Base-by-base conservation (phyloP, 2,329 filamentous ascomycete species). In the Coniochaeta sp. region DNA sequence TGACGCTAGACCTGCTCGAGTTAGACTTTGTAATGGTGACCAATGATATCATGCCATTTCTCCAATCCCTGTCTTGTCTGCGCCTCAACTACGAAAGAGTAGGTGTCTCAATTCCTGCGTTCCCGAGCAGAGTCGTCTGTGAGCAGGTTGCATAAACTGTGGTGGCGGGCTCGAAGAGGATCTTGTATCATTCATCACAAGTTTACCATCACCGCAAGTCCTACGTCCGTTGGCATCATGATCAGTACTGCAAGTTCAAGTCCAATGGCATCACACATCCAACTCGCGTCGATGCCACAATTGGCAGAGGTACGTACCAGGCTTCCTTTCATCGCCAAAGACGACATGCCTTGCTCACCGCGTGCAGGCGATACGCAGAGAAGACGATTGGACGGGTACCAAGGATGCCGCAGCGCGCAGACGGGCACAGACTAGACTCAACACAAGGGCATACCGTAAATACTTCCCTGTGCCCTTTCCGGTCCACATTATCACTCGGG, bases 371-470 rank as follows among this genome's bases (percentile, higher is more conserved):
- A 71, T 62, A 67, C 69, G 63, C 60, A 67, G 56, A 33, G 69
- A 77, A 62, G 77, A 80, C 59, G 72, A 79, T 67, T 80, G 77
- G 77, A 79, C 76, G 36, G 78, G 77, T 5, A 74, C 69, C 26
- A 77, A 64, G 17, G 73, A 79, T 70, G 72, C 73, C 3, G 73
- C 71, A 63, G 70, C 70, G 62, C 73, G 78, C 28, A 71, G 77
- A 63, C 66, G 72, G 60, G 71, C 71, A 62, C 77, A 79, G 68
- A 79, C 73, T 62, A 73, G 77, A 68, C 72, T 78, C 33, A 79
- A 78, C 58, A 75, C 73, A 65, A 76, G 77, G 61, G 77, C 76
- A 66, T 77, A 78, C 65, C 70, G 74, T 75, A 67, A 72, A 71
- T 68, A 63, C 62, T 33, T 28, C 47, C 58, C 55, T 64, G 50